These are phyloP conservation scores for Fusarium coffeatum DNA, from an alignment of 2,329 filamentous ascomycete species.

Conservation along the genomic window DNA sequence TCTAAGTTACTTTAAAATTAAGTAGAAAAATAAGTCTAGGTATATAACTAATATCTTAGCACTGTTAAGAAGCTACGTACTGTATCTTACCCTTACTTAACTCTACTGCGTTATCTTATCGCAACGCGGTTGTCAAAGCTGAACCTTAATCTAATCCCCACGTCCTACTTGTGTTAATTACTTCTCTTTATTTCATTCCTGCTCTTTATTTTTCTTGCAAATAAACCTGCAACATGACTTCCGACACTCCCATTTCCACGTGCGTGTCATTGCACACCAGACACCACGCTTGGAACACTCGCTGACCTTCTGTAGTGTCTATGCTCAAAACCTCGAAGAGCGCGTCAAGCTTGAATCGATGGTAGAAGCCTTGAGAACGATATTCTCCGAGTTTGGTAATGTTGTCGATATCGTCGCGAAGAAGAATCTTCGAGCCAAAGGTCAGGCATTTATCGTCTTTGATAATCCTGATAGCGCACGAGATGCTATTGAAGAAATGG, in stretches of 20 bases:
- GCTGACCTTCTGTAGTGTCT: conserved; percentile 65
- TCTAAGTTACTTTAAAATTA: too few relatives aligned
- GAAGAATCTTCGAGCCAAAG: conserved; percentile 90
- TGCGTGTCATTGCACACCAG: conserved; percentile 79
- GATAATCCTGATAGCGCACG: conserved; percentile 82
- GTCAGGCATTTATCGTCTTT: conserved; percentile 95
- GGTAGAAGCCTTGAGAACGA: conserved; percentile 75
- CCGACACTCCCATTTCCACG: conserved; percentile 68
- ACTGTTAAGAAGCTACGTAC: too few relatives aligned
- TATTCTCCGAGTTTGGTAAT: conserved; percentile 90
- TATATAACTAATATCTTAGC: too few relatives aligned
- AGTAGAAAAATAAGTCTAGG: too few relatives aligned
- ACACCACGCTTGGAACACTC: conserved; percentile 55
- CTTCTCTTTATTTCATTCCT: neutral
- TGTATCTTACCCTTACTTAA: too few relatives aligned
- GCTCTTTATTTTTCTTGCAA: neutral
- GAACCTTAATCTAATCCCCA: neutral
- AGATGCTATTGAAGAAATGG: conserved; percentile 85
- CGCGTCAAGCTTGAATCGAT: conserved; percentile 84
- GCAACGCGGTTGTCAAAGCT: fast-evolving
- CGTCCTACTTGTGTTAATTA: neutral
- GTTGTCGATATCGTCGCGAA: conserved; percentile 89
- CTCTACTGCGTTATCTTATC: neutral
- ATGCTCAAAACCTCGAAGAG: conserved; percentile 90
- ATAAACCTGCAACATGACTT: conserved; percentile 49